Evolutionary conservation across 208 protist species (phyloP).

Genomic region (Histomonas meleagridis): DNA sequence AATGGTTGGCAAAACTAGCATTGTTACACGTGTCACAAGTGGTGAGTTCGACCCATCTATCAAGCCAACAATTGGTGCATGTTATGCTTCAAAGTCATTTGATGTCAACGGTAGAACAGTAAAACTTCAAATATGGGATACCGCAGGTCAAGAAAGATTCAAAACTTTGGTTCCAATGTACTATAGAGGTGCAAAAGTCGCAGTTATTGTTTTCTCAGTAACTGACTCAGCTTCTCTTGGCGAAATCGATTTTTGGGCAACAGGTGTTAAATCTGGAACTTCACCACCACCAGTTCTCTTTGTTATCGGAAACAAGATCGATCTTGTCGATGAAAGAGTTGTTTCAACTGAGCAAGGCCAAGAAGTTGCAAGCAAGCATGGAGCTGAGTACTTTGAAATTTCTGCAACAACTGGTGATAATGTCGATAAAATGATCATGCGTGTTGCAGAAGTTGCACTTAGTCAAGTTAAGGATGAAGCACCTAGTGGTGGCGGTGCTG

Average conservation of each 20-base stretch:
- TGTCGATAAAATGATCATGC: no score
- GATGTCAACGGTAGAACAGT: background rate
- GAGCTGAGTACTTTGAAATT: background rate
- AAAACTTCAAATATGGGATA: constrained; percentile 2
- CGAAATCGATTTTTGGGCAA: background rate
- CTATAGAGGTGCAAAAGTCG: background rate
- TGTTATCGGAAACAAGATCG: constrained; percentile 32
- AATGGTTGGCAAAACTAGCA: background rate
- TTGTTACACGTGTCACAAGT: background rate
- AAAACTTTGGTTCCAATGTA: background rate
- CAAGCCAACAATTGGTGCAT: background rate
- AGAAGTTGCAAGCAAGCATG: background rate
- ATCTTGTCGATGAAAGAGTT: constrained; percentile 3
- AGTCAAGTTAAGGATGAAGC: no score
- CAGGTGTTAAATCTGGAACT: background rate
- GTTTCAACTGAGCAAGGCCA: background rate
- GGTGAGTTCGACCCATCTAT: background rate
- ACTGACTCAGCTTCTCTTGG: background rate
- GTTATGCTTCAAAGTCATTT: background rate
- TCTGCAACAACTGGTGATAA: constrained; percentile 10
- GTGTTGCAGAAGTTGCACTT: no score
- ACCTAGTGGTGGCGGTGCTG: no score
- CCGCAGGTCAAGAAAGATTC: constrained; percentile 18
- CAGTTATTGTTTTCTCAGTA: background rate
- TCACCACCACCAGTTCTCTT: background rate